Base-by-base conservation (phyloP, 352 stramenopile species). In the Phytophthora pinifolia region DNA sequence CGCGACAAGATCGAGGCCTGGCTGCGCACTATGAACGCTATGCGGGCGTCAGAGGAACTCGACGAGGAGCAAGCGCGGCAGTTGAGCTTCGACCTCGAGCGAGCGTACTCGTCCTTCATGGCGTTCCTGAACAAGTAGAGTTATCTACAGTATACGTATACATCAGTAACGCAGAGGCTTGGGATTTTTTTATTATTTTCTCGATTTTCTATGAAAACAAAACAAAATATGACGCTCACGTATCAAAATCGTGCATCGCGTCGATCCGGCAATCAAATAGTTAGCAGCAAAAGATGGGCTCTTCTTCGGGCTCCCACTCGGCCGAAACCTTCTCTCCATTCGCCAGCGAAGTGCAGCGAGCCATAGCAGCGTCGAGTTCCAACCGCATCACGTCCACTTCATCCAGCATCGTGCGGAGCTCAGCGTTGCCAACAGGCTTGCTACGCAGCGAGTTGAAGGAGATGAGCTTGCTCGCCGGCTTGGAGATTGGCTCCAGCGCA, bases 1-100 rank as follows among this genome's bases (percentile, higher is more conserved):
- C 93, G 95, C 44, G 66, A 89, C 30, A 98, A 97, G 66, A 90
- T 98, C 22, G 75, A 98, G 65, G 79, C 86, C 41, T 99, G 97
- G 97, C 76, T 99, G 44, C 76, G 96, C 41, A 97, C 91, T 27
- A 79, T 99, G 49, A 99, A 99, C 74, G 67, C 69, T 3, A 96
- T 99, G 94, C 88, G 96, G 37, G 97, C 97, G 33, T 92, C 96
- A 0, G 96, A 99, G 42, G 90, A 97, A 60, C 92, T 99, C 31
- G 81, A 95, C 52, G 96, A 99, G 44, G 92, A 97, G 54, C 94
- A 98, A 72, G 80, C 90, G 30, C 83, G 96, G 32, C 96, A 99
- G 72, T 76, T 99, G 18, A 92, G 88, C 59, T 94, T 97, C 50
- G 96, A 99, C 73, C 84, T 99, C 32, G 95, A 99, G 55, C 83